Evolutionary conservation across 768 basidiomycete species (phyloP), one percentile per base, ranked within the genome.

Genomic region (Boletus huronensis): DNA sequence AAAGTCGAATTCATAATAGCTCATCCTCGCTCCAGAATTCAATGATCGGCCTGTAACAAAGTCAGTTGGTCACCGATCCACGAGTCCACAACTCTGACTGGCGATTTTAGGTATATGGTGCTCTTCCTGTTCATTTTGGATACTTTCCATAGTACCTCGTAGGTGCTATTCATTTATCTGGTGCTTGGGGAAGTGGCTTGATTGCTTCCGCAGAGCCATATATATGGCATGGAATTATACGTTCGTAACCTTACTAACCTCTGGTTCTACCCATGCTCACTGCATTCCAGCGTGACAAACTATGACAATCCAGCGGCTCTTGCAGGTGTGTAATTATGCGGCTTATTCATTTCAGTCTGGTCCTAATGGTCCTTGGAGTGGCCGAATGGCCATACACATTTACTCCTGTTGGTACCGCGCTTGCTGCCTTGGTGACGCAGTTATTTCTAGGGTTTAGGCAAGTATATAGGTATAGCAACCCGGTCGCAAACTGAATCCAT

Each of bases 381-480:
- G 32, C 46, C n/a, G 65, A 65, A n/a, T 82, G 81, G 79, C 76
- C 76, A 4, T 77, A 79, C 42, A 75, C 77, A 2, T 79, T 82
- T 52, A 82, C 79, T 0, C 77, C 80, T 5, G 65, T 75, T n/a
- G 77, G 74, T 5, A 80, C 75, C 8, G 69, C 78, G 0, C 62
- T 79, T 6, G 75, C 78, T 19, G 80, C 79, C 0, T 62, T 81
- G 31, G 68, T 80, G n/a, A 79, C 80, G 0, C 81, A 83, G 57
- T 50, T 67, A 34, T 82, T 79, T 65, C 70, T 82, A 26, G 75
- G 70, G 1, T 70, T 76, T 58, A 76, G 80, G 79, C 75, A 48
- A 25, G 73, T 54, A 19, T 52, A 19, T 10, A 32, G 5, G 21
- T 36, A 13, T 25, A 13, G 34, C 6, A 16, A 19, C 8, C 1